These are phyloP conservation scores for Elaeis oleifera DNA, from an alignment of 202 grass and related monocot species.

Conservation along the genomic window DNA sequence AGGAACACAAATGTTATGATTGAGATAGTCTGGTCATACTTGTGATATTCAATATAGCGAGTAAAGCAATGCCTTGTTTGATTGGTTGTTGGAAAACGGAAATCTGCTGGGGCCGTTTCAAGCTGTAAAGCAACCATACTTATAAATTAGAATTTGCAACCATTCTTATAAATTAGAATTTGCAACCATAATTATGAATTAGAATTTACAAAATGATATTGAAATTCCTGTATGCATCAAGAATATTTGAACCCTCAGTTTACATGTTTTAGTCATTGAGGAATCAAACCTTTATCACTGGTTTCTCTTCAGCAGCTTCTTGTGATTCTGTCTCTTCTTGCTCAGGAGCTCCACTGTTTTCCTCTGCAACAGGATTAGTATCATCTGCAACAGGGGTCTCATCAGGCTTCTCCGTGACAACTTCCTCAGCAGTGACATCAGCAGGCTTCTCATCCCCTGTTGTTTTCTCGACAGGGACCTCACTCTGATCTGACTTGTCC, in stretches of 20 bases:
- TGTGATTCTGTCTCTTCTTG: constrained; percentile 33
- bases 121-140: constrained; percentile 33
- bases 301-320: constrained; percentile 32
- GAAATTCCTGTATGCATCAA: background rate
- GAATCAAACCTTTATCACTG: constrained; percentile 56
- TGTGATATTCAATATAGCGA: constrained; percentile 89
- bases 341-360: constrained; percentile 30
- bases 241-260: background rate
- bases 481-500: constrained; percentile 12
- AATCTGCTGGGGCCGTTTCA: constrained; percentile 86
- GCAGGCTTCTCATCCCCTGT: constrained; percentile 33
- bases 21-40: constrained; percentile 14
- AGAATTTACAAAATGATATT: background rate
- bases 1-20: background rate
- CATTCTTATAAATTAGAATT: background rate
- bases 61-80: constrained; percentile 91
- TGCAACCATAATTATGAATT: background rate
- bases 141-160: background rate
- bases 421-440: constrained; percentile 14
- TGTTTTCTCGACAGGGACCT: constrained; percentile 20
- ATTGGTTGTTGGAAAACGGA: constrained; percentile 87
- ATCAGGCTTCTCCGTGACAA: background rate
- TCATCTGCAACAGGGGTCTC: constrained; percentile 27
- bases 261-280: background rate
- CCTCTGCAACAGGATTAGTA: constrained; percentile 27